Evolutionary conservation across 164 flowering plant genomes (phyloP).

Genomic region (Vitis cinerea): DNA sequence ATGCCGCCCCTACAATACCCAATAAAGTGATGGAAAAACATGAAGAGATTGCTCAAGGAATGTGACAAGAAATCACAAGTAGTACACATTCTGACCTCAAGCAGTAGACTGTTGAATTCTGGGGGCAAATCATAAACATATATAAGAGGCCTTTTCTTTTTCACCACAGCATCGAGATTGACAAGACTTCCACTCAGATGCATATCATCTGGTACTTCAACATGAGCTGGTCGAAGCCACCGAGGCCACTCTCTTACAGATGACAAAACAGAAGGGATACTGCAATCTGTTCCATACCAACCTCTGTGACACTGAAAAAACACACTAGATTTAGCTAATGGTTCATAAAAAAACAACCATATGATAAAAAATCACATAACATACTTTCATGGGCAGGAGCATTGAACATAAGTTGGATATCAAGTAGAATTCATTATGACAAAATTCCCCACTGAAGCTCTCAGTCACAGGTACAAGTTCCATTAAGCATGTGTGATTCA

Average conservation of each 20-base stretch:
- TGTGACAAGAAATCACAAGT: conserved; percentile 1
- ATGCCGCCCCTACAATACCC: conserved; percentile 79
- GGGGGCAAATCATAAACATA: conserved; percentile 97
- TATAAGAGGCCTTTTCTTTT: conserved; percentile 88
- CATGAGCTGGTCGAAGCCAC: conserved; percentile 88
- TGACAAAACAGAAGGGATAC: conserved; percentile 76
- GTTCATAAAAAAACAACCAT: background rate
- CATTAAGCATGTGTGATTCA: background rate
- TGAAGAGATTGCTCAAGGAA: conserved; percentile 1
- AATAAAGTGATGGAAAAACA: conserved; percentile 5
- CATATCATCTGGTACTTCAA: conserved; percentile 51
- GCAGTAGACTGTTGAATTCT: conserved; percentile 82
- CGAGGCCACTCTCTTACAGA: conserved; percentile 78
- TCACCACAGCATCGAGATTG: conserved; percentile 56
- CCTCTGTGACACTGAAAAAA: conserved; percentile 70
- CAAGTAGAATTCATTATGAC: background rate
- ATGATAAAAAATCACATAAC: background rate
- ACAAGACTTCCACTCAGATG: conserved; percentile 26
- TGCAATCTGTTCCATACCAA: conserved; percentile 96
- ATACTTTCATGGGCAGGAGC: background rate
- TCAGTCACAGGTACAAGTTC: too few species aligned
- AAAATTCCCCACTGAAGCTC: background rate
- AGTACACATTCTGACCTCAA: conserved; percentile 67
- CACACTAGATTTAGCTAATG: conserved; percentile 2
- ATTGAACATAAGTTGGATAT: background rate